Base-by-base conservation (phyloP, 139 green algal species). In the Tetradesmus obliquus region DNA sequence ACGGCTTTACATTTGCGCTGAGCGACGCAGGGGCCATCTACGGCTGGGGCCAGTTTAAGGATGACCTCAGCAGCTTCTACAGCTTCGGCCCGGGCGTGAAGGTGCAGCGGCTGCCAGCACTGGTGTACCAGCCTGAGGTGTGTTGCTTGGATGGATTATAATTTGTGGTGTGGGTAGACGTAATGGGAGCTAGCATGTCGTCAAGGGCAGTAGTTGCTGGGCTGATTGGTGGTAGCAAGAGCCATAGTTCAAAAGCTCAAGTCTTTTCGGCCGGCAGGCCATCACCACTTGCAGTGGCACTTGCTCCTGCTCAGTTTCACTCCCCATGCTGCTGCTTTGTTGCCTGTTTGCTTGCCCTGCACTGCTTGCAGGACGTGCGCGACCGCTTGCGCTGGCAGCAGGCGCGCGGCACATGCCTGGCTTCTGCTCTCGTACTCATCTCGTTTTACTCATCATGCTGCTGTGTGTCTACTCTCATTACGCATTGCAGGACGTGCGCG, bases 1-100 rank as follows among this genome's bases (percentile, higher is more conserved):
- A 99, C 90, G 97, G 95, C 89, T 97, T 99, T 93, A 97, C 97
- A 1, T 92, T 96, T 58, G 96, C 95, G 1, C 90, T 99, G 51
- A 95, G 94, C 6, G 88, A 93, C 10, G 74, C 95, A 22, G 98
- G 97, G 6, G 87, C 82, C 2, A 92, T 99, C 57, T 99, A 94
- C n/a, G 97, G 94, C 6, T 99, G 97, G 94, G 97, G 97, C 80
- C 96, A 94, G 81, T 99, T 98, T 94, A 96, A 97, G 69, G 95
- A 97, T 76, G 96, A 97, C 87, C 53, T 92, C 54, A 95, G 93
- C 51, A 96, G 96, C 17, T 93, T 98, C 4, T 96, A 95, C 76
- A 96, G 96, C 82, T 99, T 99, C 92, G 93, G 80, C 0, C 66
- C 32, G 53, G 51, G 90, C 74, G 20, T 92, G 91, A 79, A 94